Evolutionary conservation across 2,329 filamentous ascomycete species (phyloP).

Genomic region (Penicillium sp.): DNA sequence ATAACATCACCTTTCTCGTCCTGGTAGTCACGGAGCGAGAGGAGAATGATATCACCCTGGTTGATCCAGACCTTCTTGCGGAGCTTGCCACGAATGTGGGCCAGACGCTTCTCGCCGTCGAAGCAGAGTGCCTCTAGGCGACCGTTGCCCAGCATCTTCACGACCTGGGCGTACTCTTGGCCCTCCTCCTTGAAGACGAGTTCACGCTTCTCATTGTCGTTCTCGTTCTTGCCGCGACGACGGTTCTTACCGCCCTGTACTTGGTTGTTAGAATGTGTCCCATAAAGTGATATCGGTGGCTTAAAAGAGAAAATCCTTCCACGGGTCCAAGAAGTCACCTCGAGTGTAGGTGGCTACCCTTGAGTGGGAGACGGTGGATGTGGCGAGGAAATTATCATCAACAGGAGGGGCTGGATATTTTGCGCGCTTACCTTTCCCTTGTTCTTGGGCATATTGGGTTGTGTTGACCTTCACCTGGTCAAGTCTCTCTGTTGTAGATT

Average conservation of each 20-base stretch:
- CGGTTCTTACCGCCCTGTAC: conserved; percentile 93
- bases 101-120: conserved; percentile 83
- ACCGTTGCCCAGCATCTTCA: conserved; percentile 96
- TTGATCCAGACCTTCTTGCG: conserved; percentile 99
- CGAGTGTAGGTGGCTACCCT: conserved; percentile 2
- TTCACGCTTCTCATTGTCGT: conserved; percentile 98
- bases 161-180: conserved; percentile 84
- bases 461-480: conserved; percentile 29
- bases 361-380: conserved; percentile 15
- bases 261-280: conserved; percentile 30
- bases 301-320: background rate
- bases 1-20: conserved; percentile 92
- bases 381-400: conserved; percentile 23
- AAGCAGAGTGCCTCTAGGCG: conserved; percentile 93
- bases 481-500: conserved; percentile 17
- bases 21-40: conserved; percentile 88
- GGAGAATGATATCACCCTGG: conserved; percentile 90
- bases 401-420: conserved; percentile 28
- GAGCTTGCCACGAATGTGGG: conserved; percentile 90
- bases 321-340: background rate
- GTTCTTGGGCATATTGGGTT: conserved; percentile 87
- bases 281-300: background rate
- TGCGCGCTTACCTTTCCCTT: conserved; percentile 83
- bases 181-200: conserved; percentile 98
- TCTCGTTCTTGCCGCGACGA: conserved; percentile 98